Base-by-base conservation (phyloP, 176 grass and related monocot genomes). In the Oryza coarctata region DNA sequence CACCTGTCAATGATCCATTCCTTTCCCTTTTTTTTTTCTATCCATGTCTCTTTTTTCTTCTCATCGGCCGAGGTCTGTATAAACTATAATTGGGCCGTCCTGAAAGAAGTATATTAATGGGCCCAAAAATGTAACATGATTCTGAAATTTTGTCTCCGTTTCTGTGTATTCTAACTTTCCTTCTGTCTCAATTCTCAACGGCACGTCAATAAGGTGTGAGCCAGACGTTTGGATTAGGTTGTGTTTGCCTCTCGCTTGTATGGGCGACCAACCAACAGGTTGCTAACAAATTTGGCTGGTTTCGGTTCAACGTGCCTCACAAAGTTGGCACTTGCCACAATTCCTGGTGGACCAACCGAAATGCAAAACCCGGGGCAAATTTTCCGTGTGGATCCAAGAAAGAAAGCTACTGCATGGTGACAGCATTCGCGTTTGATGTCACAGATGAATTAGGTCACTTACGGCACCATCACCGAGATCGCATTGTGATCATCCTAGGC, bases 291-390 rank as follows among this genome's bases (percentile, higher is more conserved):
- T 82, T 64, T 64, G 73, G 23, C 52, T 3, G 50, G 38, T 61
- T 76, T 32, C 64, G 22, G 71, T 3, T 86, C 9, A 5, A 38
- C 41, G 3, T 35, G n/a, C 20, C 35, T 85, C 71, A 82, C 38
- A 68, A 52, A 45, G 75, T 71, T 20, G 9, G 78, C 64, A 30
- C 43, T 18, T 29, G 63, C 55, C 65, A 8, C 20, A 76, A 77
- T 84, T 84, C 43, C 15, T 72, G 89, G 89, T 30, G 89, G 89
- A 30, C 76, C 86, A 73, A 87, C 78, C 45, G 81, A 84, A 87
- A 83, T 30, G 81, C 77, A 80, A 39, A 43, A 67, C 68, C 63
- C 50, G 75, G 71, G 74, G 69, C 9, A 50, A 71, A 39, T 36
- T 32, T 81, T 65, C 71, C 78, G 79, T 82, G 79, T 13, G 35